A percentile compares a stretch with the other conserved stretches of the same genome.
phyloP scores from a whole-genome alignment of 352 stramenopile species.

The Phytophthora sansomeana region DNA sequence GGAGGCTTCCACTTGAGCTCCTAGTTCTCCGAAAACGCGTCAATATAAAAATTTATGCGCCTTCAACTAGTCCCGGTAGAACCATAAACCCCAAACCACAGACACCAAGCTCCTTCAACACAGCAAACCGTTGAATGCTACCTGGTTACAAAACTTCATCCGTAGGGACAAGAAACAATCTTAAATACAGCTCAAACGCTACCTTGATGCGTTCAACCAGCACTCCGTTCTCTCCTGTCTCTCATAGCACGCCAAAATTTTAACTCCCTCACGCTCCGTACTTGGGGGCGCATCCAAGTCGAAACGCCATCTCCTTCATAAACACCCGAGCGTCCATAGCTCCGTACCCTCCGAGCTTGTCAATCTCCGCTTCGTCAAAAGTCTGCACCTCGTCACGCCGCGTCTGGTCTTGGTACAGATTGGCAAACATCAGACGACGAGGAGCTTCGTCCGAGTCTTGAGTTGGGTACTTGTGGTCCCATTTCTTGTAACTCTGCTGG shows the following conservation, averaged over 20 bases:
- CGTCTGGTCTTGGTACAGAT: constrained; percentile 71
- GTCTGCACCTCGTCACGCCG: constrained; percentile 57
- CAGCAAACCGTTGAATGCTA: too few species aligned
- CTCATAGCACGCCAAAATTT: not conserved
- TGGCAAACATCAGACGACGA: constrained; percentile 60
- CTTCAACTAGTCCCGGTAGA: too few species aligned
- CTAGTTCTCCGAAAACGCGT: too few species aligned
- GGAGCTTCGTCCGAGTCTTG: constrained; percentile 6
- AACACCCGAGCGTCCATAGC: constrained; percentile 76
- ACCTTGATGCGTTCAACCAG: not conserved
- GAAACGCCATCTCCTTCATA: constrained; percentile 84
- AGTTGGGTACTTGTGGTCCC: constrained; percentile 56
- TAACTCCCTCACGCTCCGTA: constrained; percentile 63
- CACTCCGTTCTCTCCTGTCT: too few species aligned
- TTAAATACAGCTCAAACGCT: not conserved
- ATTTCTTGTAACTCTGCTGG: constrained; percentile 72
- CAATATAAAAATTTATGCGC: too few species aligned
- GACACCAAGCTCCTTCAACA: too few species aligned
- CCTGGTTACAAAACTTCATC: too few species aligned
- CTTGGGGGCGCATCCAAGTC: constrained; percentile 76
- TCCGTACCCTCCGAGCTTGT: constrained; percentile 65
- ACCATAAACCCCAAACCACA: too few species aligned
- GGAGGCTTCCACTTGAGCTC: too few species aligned
- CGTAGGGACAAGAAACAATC: too few species aligned
- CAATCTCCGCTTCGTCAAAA: constrained; percentile 63